phyloP scores from a whole-genome alignment of 164 flowering plant species.

The Vitis rotundifolia region DNA sequence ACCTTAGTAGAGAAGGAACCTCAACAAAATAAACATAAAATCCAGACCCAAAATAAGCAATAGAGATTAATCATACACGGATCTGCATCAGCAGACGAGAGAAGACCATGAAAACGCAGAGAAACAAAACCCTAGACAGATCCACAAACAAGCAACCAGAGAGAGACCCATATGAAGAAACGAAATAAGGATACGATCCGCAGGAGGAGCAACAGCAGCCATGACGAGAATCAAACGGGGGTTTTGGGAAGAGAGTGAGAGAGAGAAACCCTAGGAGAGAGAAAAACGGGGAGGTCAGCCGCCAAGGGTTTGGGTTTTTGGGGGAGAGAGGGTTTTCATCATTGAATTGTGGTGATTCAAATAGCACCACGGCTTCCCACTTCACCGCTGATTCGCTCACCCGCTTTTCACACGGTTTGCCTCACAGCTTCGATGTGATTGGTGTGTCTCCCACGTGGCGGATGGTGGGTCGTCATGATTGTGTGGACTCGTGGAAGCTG shows the following conservation, averaged over 20 bases:
- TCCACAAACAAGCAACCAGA: background rate
- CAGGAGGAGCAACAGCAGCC: conserved; percentile 40
- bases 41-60: background rate
- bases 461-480: too few species aligned
- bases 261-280: conserved; percentile 3
- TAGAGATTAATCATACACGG: background rate
- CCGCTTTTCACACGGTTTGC: background rate
- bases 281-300: conserved; percentile 18
- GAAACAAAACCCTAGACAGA: background rate
- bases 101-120: background rate
- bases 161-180: too few species aligned
- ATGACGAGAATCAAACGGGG: conserved; percentile 13
- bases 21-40: background rate
- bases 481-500: too few species aligned
- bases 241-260: background rate
- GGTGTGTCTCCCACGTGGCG: too few species aligned
- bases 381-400: background rate
- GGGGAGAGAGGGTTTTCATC: conserved; percentile 19
- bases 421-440: background rate
- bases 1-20: background rate
- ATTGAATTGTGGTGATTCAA: conserved; percentile 30
- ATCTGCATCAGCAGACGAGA: background rate
- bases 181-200: conserved; percentile 43
- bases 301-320: conserved; percentile 30
- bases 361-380: conserved; percentile 29